phyloP scores from a whole-genome alignment of 371 early-diverging fungal species.

The Apophysomyces sp. region DNA sequence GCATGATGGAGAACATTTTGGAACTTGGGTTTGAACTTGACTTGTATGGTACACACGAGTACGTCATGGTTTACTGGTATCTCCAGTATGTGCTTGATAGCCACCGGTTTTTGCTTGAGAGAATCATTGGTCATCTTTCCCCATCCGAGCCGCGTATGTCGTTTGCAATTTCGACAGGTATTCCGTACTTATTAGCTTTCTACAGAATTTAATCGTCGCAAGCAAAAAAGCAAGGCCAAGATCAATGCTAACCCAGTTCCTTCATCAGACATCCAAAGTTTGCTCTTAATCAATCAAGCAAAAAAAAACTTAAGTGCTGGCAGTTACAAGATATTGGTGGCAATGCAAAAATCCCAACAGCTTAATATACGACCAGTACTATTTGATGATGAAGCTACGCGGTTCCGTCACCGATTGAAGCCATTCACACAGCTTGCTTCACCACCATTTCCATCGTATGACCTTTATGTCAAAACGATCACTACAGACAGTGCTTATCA shows the following conservation, averaged over 20 bases:
- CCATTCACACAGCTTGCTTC: constrained; percentile 47
- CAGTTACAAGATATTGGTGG: constrained; percentile 30
- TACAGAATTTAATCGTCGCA: background rate
- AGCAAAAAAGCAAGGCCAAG: background rate
- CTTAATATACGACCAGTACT: constrained; percentile 35
- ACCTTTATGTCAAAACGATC: constrained; percentile 22
- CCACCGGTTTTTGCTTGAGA: constrained; percentile 32
- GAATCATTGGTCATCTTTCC: constrained; percentile 20
- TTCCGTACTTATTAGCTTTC: background rate
- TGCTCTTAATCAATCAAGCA: constrained; percentile 15
- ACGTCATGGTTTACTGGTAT: constrained; percentile 62
- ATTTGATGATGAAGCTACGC: constrained; percentile 56
- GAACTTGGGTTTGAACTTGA: constrained; percentile 72
- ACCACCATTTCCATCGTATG: constrained; percentile 47
- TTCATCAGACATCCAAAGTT: background rate
- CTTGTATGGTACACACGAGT: constrained; percentile 68
- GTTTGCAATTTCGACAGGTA: background rate
- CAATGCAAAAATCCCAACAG: constrained; percentile 34
- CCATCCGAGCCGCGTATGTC: background rate
- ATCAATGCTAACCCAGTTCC: background rate
- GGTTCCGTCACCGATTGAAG: constrained; percentile 63
- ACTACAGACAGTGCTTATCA: constrained; percentile 27
- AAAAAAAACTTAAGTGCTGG: constrained; percentile 26
- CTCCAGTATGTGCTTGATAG: constrained; percentile 31
- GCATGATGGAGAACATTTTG: constrained; percentile 58